Base-by-base conservation (phyloP, 495 filamentous ascomycete genomes). In the Penicillium soppii region DNA sequence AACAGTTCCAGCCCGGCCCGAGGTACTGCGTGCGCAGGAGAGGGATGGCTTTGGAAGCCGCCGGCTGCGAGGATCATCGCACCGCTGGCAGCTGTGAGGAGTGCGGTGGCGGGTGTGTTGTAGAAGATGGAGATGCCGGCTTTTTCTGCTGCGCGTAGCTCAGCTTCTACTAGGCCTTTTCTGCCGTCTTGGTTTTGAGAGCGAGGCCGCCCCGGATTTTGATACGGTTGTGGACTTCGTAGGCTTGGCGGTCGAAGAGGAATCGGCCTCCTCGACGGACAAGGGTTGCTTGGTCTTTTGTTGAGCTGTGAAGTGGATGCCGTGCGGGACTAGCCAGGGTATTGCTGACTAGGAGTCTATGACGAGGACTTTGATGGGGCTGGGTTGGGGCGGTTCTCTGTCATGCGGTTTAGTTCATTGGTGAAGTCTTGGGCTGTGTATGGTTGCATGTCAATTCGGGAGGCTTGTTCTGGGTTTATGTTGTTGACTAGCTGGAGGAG, bases 191-290 rank as follows among this genome's bases (percentile, higher is more conserved):
- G 54, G 78, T 81, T 47, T 74, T 82, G 32, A 86, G 54, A 4
- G 67, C 69, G 48, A 87, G 57, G 0, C 82, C 82, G 15, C 84
- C 83, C 80, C 80, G 86, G 54, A 87, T 86, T 50, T 81, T 82
- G 42, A 68, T 72, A 10, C 76, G 64, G 7, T 74, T 79, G 43
- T 79, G 66, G 5, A 84, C 70, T 35, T 78, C 55, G 44, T 79
- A 86, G 0, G 83, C 78, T 57, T 87, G 82, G 1, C 84, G 70
- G 43, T 84, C 80, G 62, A 85, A 86, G 2, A 73, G 76, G 16
- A 86, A 67, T 51, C 78, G 70, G n/a, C n/a, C n/a, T n/a, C n/a
- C n/a, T n/a, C n/a, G n/a, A n/a, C n/a, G n/a, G n/a, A n/a, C n/a
- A n/a, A n/a, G n/a, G n/a, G n/a, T n/a, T n/a, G n/a, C n/a, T n/a